Conservation (phyloP, 2,329 filamentous ascomycete species). For the Hypoxylon sp. region DNA sequence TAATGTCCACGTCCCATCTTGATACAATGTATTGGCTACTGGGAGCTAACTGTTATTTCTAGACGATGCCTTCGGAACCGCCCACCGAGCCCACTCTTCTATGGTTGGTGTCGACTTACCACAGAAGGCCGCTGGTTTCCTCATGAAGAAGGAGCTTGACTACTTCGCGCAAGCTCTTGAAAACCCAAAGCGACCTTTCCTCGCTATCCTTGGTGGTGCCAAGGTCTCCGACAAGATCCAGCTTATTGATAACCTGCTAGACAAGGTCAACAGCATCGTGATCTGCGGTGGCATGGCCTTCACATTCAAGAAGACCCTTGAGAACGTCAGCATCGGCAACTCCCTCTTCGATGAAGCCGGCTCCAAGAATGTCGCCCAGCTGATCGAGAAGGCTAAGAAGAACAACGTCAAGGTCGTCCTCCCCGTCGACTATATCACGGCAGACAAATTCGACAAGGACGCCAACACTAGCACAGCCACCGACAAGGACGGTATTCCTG, state of each 20-base stretch:
- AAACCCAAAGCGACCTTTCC: constrained; percentile 92
- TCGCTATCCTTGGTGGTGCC: constrained; percentile 96
- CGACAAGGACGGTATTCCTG: constrained; percentile 90
- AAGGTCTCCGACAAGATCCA: constrained; percentile 99
- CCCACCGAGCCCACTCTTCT: constrained; percentile 97
- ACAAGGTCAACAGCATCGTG: constrained; percentile 97
- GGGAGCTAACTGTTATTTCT: constrained; percentile 42
- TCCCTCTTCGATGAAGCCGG: constrained; percentile 95
- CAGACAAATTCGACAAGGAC: constrained; percentile 92
- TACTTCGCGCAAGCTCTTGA: constrained; percentile 99
- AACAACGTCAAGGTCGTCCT: constrained; percentile 96
- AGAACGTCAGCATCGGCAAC: constrained; percentile 89
- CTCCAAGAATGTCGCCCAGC: constrained; percentile 87
- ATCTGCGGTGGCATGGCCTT: constrained; percentile 99
- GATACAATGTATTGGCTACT: not conserved
- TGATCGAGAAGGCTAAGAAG: constrained; percentile 96
- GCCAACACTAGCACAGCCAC: constrained; percentile 86
- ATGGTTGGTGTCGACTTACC: constrained; percentile 98
- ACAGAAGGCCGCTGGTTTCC: constrained; percentile 97
- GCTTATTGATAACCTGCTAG: constrained; percentile 97
- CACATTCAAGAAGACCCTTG: constrained; percentile 99
- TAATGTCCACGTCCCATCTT: not conserved
- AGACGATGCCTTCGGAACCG: constrained; percentile 99
- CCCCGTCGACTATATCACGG: constrained; percentile 94
- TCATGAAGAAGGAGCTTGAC: constrained; percentile 99